Percentiles rank a stretch among this genome's conserved stretches.
These are phyloP conservation scores for Pythium aristosporum DNA, from an alignment of 352 stramenopile species.

Conservation along the genomic window DNA sequence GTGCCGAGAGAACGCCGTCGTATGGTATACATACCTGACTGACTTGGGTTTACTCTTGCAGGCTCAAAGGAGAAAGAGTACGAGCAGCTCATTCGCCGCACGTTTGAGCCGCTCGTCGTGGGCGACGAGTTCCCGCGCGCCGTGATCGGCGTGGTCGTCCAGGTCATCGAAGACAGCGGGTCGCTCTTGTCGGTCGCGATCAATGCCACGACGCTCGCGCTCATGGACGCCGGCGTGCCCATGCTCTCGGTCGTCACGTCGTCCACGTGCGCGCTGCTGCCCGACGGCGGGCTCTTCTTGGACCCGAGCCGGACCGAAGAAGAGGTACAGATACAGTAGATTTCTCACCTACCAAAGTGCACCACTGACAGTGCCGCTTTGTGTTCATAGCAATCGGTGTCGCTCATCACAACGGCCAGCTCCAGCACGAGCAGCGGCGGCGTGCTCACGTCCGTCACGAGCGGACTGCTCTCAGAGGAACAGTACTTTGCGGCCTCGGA, in stretches of 20 bases:
- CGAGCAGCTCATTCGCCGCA: constrained; percentile 78
- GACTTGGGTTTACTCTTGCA: constrained; percentile 16
- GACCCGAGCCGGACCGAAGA: constrained; percentile 70
- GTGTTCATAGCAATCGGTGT: constrained; percentile 49
- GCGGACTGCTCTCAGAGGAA: constrained; percentile 69
- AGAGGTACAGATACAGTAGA: constrained; percentile 38
- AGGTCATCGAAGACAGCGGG: constrained; percentile 84
- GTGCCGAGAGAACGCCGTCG: not conserved
- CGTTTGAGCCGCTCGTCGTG: constrained; percentile 68
- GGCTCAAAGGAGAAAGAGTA: constrained; percentile 85
- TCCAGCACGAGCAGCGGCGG: constrained; percentile 57
- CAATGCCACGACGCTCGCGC: constrained; percentile 71
- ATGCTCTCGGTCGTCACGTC: constrained; percentile 73
- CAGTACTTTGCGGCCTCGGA: constrained; percentile 85
- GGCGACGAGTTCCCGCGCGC: constrained; percentile 72
- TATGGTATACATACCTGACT: not conserved
- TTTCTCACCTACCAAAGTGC: no score
- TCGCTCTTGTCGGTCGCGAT: constrained; percentile 81
- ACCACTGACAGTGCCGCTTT: not conserved
- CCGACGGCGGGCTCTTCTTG: constrained; percentile 63
- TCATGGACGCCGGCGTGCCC: constrained; percentile 80
- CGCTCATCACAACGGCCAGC: constrained; percentile 61
- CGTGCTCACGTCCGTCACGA: constrained; percentile 78
- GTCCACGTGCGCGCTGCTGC: constrained; percentile 62
- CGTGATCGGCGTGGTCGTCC: constrained; percentile 85